Base-by-base conservation (phyloP, 1,139 yeast genomes). In the Candida dubliniensis region DNA sequence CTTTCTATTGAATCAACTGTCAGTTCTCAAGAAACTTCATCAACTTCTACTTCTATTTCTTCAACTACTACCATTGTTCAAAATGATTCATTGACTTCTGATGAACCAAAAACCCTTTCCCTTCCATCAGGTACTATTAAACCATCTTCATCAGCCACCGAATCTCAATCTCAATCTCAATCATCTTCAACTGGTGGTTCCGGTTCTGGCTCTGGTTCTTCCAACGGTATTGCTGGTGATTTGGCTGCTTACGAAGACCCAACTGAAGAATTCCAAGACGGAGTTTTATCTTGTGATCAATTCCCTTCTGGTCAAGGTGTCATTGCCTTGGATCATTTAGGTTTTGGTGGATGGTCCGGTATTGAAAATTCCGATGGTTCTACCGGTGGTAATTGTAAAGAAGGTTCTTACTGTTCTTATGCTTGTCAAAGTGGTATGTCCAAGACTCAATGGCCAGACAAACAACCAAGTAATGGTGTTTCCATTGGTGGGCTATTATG, bases 351-450 rank as follows among this genome's bases (percentile, higher is more conserved):
- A 52, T 86, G 80, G 82, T 76, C 93, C 40, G 84, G 88, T 62
- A 70, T 85, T 55, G 64, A 73, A 57, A 64, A 77, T 53, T 87
- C 86, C 59, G 75, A 81, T 40, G 81, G 89, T 48, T 83, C 88
- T 48, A 76, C 85, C 48, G 82, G 90, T 49, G 61, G 71, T 71
- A 61, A 73, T 38, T 86, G 95, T 75, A 63, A 74, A 53, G 90
- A 84, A 50, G 93, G 90, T 48, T 77, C 79, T 58, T 84, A 84
- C 77, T 86, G 95, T 67, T 86, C 93, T 46, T 86, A 86, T 63
- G 89, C 93, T 51, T 86, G 95, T 71, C 91, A 85, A 69, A 80
- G 93, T 46, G 95, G 95, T 79, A 85, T 85, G 93, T 85, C 93
- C 57, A 86, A 86, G 75, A 85, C 93, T 47, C 95, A 86, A 72